Evolutionary conservation across 2,329 filamentous ascomycete species (phyloP), one percentile per base, ranked within the genome.

Genomic region (Stagonosporopsis vannaccii): DNA sequence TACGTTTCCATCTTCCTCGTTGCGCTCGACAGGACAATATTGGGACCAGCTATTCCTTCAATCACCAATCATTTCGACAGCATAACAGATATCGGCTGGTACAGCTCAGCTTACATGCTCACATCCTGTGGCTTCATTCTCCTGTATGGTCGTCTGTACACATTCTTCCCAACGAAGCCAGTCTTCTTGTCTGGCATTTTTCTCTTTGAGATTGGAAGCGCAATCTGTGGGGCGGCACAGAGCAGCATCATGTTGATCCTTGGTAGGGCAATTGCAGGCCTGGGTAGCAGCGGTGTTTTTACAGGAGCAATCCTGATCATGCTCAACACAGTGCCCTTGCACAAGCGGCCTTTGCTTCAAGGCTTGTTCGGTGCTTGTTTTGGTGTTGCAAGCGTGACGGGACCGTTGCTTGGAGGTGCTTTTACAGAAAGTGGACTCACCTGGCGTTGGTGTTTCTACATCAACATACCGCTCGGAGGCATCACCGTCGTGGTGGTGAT

Each of bases 401-500:
- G 79, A 8, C 80, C 80, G 9, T 59, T 80, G 9, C 64, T 81
- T 0, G 79, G 77, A n/a, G 77, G 78, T 42, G 74, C 75, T 6
- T 78, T 80, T 59, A 77, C 79, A 3, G 76, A 77, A 25, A 69
- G 72, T 35, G 60, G 71, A 26, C 65, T 75, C 6, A 75, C 77
- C 1, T 81, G 80, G 79, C 63, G 79, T 39, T 81, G 78, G 78
- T 82, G 74, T 55, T 77, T 77, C 57, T 75, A 70, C 45, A 83
- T 85, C 67, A 85, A 85, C 51, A 68, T 85, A 1, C 82, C 82
- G 0, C 74, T 85, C n/a, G 80, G 80, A 19, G 78, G 68, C 3
- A 56, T 81, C 19, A 80, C 79, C 0, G 61, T 73, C 5, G 60
- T 69, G 1, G 61, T 71, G 22, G 67, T 75, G 6, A 64, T 73